Percentiles rank a stretch among this genome's conserved stretches.
Evolutionary conservation across 225 moss, liverwort and hornwort species (phyloP).

Genomic region (Physcomitrium patens): DNA sequence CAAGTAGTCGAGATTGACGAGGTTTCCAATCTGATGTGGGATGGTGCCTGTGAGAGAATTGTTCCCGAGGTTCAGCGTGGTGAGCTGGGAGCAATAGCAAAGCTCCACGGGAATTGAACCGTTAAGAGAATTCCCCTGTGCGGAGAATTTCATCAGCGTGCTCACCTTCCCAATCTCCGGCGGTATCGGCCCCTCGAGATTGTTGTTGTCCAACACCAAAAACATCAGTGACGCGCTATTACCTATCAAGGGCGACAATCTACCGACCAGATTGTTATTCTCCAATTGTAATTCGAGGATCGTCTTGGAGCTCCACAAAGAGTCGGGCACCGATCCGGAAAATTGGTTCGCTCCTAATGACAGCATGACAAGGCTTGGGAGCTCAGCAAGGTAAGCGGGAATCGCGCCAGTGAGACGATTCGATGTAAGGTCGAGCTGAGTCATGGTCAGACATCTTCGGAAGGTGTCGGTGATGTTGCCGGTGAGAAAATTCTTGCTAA

Average conservation of each 20-base stretch:
- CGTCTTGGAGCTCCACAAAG: conserved; percentile 66
- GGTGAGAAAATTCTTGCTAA: conserved; percentile 45
- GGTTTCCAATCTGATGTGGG: conserved; percentile 59
- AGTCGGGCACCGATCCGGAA: conserved; percentile 62
- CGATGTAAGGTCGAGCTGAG: conserved; percentile 61
- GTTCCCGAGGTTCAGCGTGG: conserved; percentile 68
- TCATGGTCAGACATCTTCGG: conserved; percentile 43
- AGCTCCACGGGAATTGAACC: conserved; percentile 67
- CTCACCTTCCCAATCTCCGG: conserved; percentile 44
- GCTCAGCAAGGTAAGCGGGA: conserved; percentile 60
- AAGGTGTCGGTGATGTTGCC: conserved; percentile 59
- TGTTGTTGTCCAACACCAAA: conserved; percentile 46
- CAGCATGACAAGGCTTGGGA: conserved; percentile 60
- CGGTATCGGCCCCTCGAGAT: conserved; percentile 47
- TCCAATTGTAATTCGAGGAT: conserved; percentile 67
- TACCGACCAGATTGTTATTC: conserved; percentile 46
- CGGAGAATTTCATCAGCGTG: conserved; percentile 61
- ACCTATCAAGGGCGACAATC: conserved; percentile 47
- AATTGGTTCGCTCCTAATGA: conserved; percentile 70
- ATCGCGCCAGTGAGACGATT: conserved; percentile 58
- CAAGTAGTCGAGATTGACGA: conserved; percentile 73
- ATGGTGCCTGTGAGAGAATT: conserved; percentile 67
- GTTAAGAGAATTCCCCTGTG: conserved; percentile 55
- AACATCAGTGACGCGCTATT: conserved; percentile 29
- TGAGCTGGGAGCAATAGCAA: conserved; percentile 69